A percentile compares a stretch with the other conserved stretches of the same genome.
Conservation (phyloP, 345 rosid species). For the Stellera chamaejasme region DNA sequence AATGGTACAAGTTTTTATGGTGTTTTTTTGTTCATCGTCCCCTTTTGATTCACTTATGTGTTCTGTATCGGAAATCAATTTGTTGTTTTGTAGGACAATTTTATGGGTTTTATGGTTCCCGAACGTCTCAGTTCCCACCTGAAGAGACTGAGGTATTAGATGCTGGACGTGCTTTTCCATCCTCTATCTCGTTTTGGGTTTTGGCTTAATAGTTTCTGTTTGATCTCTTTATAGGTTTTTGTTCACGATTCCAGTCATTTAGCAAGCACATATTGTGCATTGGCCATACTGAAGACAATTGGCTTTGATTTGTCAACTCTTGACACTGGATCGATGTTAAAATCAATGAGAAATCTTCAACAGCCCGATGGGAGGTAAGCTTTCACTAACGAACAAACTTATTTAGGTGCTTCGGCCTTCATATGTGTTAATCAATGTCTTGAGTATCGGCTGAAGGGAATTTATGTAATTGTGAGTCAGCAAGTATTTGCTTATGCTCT, state of each 20-base stretch:
- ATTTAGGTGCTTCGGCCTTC: background rate
- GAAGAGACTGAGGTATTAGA: conserved; percentile 44
- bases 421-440: background rate
- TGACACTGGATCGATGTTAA: conserved; percentile 37
- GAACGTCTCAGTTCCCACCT: conserved; percentile 57
- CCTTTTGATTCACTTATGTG: too few relatives aligned
- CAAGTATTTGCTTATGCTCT: background rate
- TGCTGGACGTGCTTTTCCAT: background rate
- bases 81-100: conserved; percentile 53
- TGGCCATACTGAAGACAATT: conserved; percentile 59
- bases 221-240: conserved; percentile 34
- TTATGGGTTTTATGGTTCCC: conserved; percentile 75
- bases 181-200: conserved; percentile 4
- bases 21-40: too few relatives aligned
- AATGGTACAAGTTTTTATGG: conserved; percentile 36
- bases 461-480: background rate
- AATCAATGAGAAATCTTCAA: conserved; percentile 78
- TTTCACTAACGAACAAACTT: background rate
- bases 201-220: conserved; percentile 1
- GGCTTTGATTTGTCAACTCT: conserved; percentile 49
- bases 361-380: conserved; percentile 79
- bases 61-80: background rate
- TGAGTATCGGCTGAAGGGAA: too few relatives aligned
- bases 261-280: conserved; percentile 84
- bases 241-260: conserved; percentile 54